Evolutionary conservation across 768 basidiomycete species (phyloP).

Genomic region (Lactarius trivialis): DNA sequence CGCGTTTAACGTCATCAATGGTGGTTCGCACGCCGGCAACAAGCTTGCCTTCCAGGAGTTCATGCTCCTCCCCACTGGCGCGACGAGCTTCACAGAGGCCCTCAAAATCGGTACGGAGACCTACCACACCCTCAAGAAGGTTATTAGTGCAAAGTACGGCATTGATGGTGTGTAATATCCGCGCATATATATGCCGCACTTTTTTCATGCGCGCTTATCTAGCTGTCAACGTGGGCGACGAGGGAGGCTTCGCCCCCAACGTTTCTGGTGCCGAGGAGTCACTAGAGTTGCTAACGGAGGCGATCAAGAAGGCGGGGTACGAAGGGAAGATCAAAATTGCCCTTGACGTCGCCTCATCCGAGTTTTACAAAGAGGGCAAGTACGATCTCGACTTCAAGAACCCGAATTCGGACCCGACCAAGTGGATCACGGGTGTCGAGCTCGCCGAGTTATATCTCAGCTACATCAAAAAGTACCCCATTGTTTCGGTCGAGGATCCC

Average conservation of each 20-base stretch:
- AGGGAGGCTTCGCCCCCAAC: slow-evolving; percentile 99
- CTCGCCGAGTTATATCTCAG: slow-evolving; percentile 88
- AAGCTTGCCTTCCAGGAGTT: slow-evolving; percentile 99
- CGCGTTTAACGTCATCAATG: slow-evolving; percentile 99
- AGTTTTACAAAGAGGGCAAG: slow-evolving; percentile 99
- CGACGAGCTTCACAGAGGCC: slow-evolving; percentile 86
- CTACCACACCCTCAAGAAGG: slow-evolving; percentile 97
- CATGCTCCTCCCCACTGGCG: slow-evolving; percentile 97
- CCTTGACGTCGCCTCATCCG: slow-evolving; percentile 96
- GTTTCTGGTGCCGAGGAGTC: slow-evolving; percentile 96
- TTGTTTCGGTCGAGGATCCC: slow-evolving; percentile 93
- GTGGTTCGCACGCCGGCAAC: slow-evolving; percentile 99
- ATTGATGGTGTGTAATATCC: slow-evolving; percentile 71
- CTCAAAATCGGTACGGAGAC: slow-evolving; percentile 99
- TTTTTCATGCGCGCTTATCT: slow-evolving; percentile 18
- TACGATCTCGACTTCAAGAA: slow-evolving; percentile 99
- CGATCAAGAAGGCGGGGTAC: slow-evolving; percentile 97
- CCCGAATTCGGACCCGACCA: slow-evolving; percentile 95
- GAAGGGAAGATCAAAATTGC: slow-evolving; percentile 99
- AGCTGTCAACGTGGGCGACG: slow-evolving; percentile 99
- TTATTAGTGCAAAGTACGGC: slow-evolving; percentile 98
- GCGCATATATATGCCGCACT: slow-evolving; percentile 10
- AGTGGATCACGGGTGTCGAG: slow-evolving; percentile 90
- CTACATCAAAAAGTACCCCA: slow-evolving; percentile 91
- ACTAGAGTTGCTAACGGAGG: slow-evolving; percentile 89